Conservation (phyloP, 192 early-diverging fungal genomes). For the Podila epicladia region DNA sequence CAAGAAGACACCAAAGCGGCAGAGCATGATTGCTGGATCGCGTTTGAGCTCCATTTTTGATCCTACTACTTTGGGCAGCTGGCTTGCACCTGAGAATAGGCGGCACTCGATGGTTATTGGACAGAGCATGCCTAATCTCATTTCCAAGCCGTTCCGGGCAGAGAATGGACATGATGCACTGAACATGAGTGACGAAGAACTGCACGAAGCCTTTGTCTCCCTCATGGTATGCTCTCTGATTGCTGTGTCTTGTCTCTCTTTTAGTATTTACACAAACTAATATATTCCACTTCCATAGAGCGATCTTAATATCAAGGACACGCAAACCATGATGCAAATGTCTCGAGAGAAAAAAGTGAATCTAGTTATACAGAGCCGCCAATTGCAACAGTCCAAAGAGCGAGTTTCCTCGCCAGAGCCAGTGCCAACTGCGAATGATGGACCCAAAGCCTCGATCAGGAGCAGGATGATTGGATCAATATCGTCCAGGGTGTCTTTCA, state of each 20-base stretch:
- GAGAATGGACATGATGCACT: constrained; percentile 20
- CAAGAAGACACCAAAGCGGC: constrained; percentile 24
- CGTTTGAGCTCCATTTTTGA: constrained; percentile 48
- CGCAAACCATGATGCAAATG: constrained; percentile 49
- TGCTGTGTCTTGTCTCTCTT: not conserved
- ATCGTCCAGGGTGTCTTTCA: constrained; percentile 42
- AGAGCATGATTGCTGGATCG: constrained; percentile 50
- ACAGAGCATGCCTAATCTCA: constrained; percentile 28
- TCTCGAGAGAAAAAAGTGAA: constrained; percentile 47
- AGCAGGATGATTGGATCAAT: constrained; percentile 41
- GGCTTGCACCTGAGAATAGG: constrained; percentile 40
- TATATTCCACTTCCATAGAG: constrained; percentile 16
- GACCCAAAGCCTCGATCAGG: not conserved
- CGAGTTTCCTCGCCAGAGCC: constrained; percentile 37
- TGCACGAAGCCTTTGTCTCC: constrained; percentile 15
- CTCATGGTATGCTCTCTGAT: constrained; percentile 12
- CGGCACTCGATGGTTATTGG: constrained; percentile 31
- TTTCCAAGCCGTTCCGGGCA: constrained; percentile 18
- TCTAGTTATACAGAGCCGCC: constrained; percentile 51
- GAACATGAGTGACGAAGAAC: constrained; percentile 37
- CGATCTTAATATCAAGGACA: constrained; percentile 58
- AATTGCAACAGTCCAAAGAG: constrained; percentile 34
- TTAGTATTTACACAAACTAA: not conserved
- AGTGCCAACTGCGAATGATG: constrained; percentile 4
- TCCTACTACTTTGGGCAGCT: constrained; percentile 28